Percentiles rank a stretch among this genome's conserved stretches.
Evolutionary conservation across 2,329 filamentous ascomycete genomes (phyloP).

Genomic region (Colletotrichum tropicale): DNA sequence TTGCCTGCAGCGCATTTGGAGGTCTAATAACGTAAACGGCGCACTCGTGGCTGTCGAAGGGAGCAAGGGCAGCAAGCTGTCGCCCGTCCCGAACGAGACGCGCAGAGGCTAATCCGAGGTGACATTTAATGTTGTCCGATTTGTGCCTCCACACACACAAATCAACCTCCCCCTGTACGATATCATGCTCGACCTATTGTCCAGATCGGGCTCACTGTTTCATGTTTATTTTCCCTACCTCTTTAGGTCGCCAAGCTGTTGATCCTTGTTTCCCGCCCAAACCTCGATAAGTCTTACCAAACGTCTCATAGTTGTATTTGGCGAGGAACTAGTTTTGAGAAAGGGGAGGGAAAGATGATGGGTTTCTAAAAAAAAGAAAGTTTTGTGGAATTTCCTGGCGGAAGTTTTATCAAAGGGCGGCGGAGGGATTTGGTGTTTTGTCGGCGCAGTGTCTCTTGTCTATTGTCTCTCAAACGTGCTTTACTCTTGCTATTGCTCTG

Average conservation of each 20-base stretch:
- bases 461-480: background rate
- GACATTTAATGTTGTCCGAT: background rate
- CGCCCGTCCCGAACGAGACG: background rate
- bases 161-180: conserved; percentile 9
- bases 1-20: conserved; percentile 2
- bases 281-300: background rate
- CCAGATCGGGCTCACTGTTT: conserved; percentile 13
- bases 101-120: conserved; percentile 14
- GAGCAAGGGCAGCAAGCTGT: background rate
- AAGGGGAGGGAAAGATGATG: background rate
- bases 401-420: background rate
- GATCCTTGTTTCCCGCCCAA: background rate
- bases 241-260: background rate
- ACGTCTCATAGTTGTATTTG: conserved; percentile 8
- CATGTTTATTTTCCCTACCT: background rate
- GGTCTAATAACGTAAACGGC: background rate
- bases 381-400: conserved; percentile 25
- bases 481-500: background rate
- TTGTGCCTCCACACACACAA: background rate
- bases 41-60: background rate
- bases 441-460: conserved; percentile 11
- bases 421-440: conserved; percentile 16
- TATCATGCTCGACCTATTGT: conserved; percentile 18
- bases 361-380: conserved; percentile 15
- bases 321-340: conserved; percentile 25